Conservation (phyloP, 768 basidiomycete species). For the Tylopilus balloui region DNA sequence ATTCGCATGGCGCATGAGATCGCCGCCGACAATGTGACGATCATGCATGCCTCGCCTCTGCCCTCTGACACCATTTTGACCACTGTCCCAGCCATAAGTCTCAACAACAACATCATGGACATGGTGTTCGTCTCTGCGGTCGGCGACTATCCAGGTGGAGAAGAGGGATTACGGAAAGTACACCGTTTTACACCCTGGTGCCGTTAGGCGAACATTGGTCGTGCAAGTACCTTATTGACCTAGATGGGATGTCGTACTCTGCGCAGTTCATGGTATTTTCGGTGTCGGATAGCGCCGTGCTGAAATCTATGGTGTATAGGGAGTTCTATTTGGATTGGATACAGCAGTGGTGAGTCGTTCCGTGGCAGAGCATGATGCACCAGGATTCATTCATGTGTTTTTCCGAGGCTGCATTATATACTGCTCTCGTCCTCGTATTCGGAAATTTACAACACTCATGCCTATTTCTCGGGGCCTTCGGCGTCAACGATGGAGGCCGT, state of each 20-base stretch:
- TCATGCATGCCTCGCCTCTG: slow-evolving; percentile 68
- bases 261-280: slow-evolving; percentile 83
- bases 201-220: slow-evolving; percentile 85
- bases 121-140: slow-evolving; percentile 78
- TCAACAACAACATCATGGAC: slow-evolving; percentile 85
- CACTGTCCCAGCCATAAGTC: slow-evolving; percentile 47
- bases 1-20: slow-evolving; percentile 69
- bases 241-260: slow-evolving; percentile 97
- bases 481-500: slow-evolving; percentile 49
- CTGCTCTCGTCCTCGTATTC: slow-evolving; percentile 81
- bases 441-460: slow-evolving; percentile 91
- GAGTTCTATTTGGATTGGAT: slow-evolving; percentile 93
- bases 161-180: slow-evolving; percentile 54
- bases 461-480: slow-evolving; percentile 88
- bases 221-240: slow-evolving; percentile 87
- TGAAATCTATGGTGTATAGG: slow-evolving; percentile 88
- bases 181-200: slow-evolving; percentile 70
- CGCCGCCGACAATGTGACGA: slow-evolving; percentile 46
- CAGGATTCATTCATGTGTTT: too few species aligned
- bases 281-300: slow-evolving; percentile 81
- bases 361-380: too few species aligned
- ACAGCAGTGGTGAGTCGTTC: slow-evolving; percentile 67
- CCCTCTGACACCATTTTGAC: slow-evolving; percentile 53
- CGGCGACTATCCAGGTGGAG: slow-evolving; percentile 73
- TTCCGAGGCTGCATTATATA: slow-evolving; percentile 95